Conservation (phyloP, 768 basidiomycete species). For the Kwoniella sp. region DNA sequence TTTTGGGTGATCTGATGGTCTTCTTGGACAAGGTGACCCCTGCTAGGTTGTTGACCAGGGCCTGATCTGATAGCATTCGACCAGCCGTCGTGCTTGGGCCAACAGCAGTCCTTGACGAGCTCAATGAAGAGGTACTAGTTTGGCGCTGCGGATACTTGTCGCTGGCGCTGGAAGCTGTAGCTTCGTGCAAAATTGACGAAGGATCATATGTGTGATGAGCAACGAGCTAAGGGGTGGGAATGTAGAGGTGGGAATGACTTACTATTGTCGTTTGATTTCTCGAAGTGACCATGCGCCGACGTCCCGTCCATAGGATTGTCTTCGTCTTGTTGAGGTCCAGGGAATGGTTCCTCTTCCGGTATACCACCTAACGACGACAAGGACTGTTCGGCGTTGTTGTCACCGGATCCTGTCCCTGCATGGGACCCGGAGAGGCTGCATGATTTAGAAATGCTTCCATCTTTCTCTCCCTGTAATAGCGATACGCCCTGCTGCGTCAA, state of each 20-base stretch:
- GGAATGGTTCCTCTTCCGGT: not conserved
- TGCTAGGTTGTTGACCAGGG: not conserved
- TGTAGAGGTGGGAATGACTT: too few species aligned
- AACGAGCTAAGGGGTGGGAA: too few species aligned
- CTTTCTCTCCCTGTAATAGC: not conserved
- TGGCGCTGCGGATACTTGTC: too few species aligned
- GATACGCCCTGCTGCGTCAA: not conserved
- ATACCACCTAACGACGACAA: not conserved
- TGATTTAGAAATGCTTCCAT: not conserved
- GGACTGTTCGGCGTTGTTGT: too few species aligned
- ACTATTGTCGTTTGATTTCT: not conserved
- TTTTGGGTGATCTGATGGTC: not conserved
- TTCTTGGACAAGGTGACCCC: not conserved
- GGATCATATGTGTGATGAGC: too few species aligned
- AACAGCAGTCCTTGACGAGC: too few species aligned
- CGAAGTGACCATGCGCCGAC: not conserved
- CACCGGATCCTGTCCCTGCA: too few species aligned
- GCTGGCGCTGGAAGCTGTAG: too few species aligned
- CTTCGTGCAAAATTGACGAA: too few species aligned
- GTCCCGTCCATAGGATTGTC: not conserved
- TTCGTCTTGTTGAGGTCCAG: not conserved
- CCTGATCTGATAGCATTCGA: not conserved
- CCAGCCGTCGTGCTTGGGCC: not conserved
- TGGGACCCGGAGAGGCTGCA: too few species aligned
- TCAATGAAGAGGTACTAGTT: too few species aligned